Conservation (phyloP, 371 early-diverging fungal species). For the Circinella umbellata region DNA sequence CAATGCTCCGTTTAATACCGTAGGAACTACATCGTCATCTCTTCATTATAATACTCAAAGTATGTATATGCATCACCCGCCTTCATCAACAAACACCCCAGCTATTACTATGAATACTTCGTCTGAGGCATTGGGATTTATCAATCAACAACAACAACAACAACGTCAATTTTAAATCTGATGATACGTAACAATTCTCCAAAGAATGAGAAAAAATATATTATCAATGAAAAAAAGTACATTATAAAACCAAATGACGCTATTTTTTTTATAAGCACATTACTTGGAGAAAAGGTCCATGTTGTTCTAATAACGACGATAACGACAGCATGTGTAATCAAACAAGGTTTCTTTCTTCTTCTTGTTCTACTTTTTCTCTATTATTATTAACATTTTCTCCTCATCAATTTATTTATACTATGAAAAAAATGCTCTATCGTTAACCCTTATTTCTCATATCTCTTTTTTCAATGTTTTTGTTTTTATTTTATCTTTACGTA, state of each 20-base stretch:
- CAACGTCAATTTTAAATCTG: slow-evolving; percentile 6
- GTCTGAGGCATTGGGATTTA: neutral
- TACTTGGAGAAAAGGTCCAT: too few species aligned
- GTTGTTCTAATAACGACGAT: too few species aligned
- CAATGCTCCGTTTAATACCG: slow-evolving; percentile 12
- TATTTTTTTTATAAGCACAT: too few species aligned
- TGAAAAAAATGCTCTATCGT: slow-evolving; percentile 1
- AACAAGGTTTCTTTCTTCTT: neutral
- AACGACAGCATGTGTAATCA: too few species aligned
- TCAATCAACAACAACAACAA: neutral
- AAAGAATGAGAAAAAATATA: neutral
- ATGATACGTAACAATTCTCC: neutral
- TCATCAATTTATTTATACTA: neutral
- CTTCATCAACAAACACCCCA: neutral
- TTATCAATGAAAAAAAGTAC: neutral
- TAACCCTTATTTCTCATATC: neutral
- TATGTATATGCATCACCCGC: slow-evolving; percentile 9
- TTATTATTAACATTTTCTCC: too few species aligned
- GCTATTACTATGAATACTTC: neutral
- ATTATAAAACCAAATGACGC: too few species aligned
- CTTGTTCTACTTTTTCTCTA: neutral
- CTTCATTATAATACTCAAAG: neutral
- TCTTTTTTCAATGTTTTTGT: neutral
- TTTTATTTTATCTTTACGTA: too few species aligned
- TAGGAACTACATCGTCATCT: slow-evolving; percentile 1